A percentile compares a stretch with the other conserved stretches of the same genome.
Evolutionary conservation across 2,329 filamentous ascomycete genomes (phyloP).

Genomic region (Fusarium nodosum): DNA sequence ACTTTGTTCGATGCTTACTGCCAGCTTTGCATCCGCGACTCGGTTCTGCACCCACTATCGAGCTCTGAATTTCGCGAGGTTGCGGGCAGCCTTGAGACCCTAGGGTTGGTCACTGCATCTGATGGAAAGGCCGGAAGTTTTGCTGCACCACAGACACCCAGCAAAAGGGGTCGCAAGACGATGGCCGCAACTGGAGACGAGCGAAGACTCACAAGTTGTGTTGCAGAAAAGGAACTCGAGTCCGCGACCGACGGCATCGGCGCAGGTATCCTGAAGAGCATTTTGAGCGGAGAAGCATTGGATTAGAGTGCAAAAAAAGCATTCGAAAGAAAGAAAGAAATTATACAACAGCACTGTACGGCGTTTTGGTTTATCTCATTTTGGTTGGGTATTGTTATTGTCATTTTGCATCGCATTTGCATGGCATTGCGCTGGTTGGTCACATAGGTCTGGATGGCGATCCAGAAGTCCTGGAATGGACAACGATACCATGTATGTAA

Average conservation of each 20-base stretch:
- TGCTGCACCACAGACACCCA: constrained; percentile 75
- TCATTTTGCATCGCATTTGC: constrained; percentile 37
- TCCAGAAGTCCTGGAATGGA: constrained; percentile 23
- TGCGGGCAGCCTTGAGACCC: constrained; percentile 86
- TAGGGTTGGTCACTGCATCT: constrained; percentile 80
- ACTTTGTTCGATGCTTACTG: constrained; percentile 87
- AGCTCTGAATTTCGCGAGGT: constrained; percentile 96
- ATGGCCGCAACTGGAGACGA: constrained; percentile 74
- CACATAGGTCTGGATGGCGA: constrained; percentile 19
- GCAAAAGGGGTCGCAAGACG: constrained; percentile 73
- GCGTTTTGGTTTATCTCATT: constrained; percentile 36
- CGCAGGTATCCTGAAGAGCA: constrained; percentile 71
- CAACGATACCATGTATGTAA: constrained; percentile 41
- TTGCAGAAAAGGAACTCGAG: constrained; percentile 83
- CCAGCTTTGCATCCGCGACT: constrained; percentile 84
- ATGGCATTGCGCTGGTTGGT: constrained; percentile 37
- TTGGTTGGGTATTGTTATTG: constrained; percentile 16
- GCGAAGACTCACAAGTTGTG: constrained; percentile 81
- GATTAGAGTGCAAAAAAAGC: constrained; percentile 56
- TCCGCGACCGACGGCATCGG: constrained; percentile 75
- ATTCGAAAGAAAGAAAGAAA: constrained; percentile 16
- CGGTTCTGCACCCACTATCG: constrained; percentile 89
- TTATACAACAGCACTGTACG: constrained; percentile 42
- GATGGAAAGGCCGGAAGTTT: constrained; percentile 79
- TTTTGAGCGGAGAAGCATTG: constrained; percentile 72